phyloP scores from a whole-genome alignment of 805 yeast genomes.

The Vanderwaltozyma verrucispora region DNA sequence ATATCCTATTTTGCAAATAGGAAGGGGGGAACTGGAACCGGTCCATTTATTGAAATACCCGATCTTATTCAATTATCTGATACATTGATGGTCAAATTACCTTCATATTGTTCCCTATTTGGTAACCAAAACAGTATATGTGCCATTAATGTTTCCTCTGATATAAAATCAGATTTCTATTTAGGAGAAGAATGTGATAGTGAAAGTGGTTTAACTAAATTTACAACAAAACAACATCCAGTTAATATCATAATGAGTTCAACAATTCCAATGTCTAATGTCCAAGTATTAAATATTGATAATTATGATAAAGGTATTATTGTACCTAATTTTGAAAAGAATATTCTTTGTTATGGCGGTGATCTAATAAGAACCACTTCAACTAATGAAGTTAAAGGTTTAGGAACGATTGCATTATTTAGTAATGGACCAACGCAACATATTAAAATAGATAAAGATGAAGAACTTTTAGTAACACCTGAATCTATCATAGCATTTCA shows the following conservation, averaged over 20 bases:
- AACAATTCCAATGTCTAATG: slow-evolving; percentile 19
- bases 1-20: slow-evolving; percentile 10
- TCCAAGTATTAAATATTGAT: slow-evolving; percentile 17
- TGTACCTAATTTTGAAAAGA: slow-evolving; percentile 14
- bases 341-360: slow-evolving; percentile 19
- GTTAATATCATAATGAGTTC: slow-evolving; percentile 22
- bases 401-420: slow-evolving; percentile 24
- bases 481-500: slow-evolving; percentile 15
- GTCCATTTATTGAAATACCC: slow-evolving; percentile 24
- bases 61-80: slow-evolving; percentile 14
- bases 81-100: slow-evolving; percentile 14
- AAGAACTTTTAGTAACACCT: slow-evolving; percentile 16
- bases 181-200: slow-evolving; percentile 7
- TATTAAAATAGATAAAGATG: slow-evolving; percentile 15
- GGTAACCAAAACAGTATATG: slow-evolving; percentile 14
- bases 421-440: slow-evolving; percentile 25
- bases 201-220: slow-evolving; percentile 6
- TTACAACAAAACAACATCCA: slow-evolving; percentile 16
- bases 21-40: slow-evolving; percentile 21
- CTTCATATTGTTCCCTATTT: slow-evolving; percentile 14
- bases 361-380: slow-evolving; percentile 8
- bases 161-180: background rate
- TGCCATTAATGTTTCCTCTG: slow-evolving; percentile 8
- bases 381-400: slow-evolving; percentile 13
- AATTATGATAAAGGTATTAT: slow-evolving; percentile 14